phyloP scores from a whole-genome alignment of 192 early-diverging fungal species.

The Phycomyces blakesleeanus region DNA sequence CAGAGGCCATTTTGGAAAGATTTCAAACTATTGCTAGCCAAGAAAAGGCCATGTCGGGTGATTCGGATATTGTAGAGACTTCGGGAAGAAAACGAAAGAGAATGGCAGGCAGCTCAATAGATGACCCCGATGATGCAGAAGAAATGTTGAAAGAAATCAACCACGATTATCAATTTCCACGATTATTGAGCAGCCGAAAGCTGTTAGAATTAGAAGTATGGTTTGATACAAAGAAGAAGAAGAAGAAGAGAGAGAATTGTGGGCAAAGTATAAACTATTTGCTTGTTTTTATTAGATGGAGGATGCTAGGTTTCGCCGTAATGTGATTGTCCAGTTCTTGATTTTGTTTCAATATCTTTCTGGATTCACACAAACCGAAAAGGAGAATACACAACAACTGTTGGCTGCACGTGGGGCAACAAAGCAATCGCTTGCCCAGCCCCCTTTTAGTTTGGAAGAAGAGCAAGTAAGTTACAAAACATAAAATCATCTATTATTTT shows the following conservation, averaged over 20 bases:
- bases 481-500: neutral
- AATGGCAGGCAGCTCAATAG: neutral
- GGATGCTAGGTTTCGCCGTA: conserved; percentile 80
- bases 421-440: conserved; percentile 40
- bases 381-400: conserved; percentile 42
- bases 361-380: conserved; percentile 44
- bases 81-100: conserved; percentile 6
- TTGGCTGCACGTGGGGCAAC: conserved; percentile 53
- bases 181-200: conserved; percentile 69
- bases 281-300: conserved; percentile 50
- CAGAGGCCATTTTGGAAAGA: conserved; percentile 16
- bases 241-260: neutral
- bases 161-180: conserved; percentile 63
- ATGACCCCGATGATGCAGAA: conserved; percentile 8
- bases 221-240: neutral
- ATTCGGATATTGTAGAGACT: conserved; percentile 5
- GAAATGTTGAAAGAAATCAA: conserved; percentile 29
- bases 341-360: conserved; percentile 80
- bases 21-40: conserved; percentile 20
- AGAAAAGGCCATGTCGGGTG: conserved; percentile 7
- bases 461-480: conserved; percentile 38
- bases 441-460: conserved; percentile 9
- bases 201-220: conserved; percentile 71
- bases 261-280: neutral
- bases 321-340: conserved; percentile 82